Percentiles rank a stretch among this genome's conserved stretches.
These are phyloP conservation scores for Colletotrichum sp. DNA, from an alignment of 2,329 filamentous ascomycete species.

Conservation along the genomic window DNA sequence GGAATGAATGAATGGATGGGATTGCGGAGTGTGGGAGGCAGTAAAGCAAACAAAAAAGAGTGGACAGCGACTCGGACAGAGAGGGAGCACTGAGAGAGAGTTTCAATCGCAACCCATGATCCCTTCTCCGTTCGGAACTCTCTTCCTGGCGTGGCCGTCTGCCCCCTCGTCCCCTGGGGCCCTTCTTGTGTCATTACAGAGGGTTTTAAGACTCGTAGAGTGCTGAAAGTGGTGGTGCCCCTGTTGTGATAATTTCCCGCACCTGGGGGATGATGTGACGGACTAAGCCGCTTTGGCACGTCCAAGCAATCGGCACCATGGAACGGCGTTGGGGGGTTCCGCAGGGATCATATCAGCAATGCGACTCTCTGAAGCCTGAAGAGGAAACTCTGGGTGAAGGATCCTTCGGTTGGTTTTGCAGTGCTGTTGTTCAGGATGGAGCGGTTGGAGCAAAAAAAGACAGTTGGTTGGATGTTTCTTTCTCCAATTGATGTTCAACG, in stretches of 20 bases:
- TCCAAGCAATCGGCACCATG: conserved; percentile 17
- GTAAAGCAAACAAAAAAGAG: neutral
- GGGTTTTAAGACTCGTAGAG: neutral
- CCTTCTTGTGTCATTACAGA: conserved; percentile 9
- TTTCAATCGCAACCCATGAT: conserved; percentile 16
- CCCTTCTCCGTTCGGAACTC: neutral
- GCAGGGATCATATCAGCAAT: neutral
- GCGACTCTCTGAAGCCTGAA: neutral
- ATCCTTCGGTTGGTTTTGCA: neutral
- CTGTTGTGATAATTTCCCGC: conserved; percentile 22
- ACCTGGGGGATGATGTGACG: conserved; percentile 15
- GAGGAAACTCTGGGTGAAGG: neutral
- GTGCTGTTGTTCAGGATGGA: neutral
- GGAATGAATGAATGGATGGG: neutral
- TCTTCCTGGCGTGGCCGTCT: neutral
- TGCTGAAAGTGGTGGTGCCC: conserved; percentile 11
- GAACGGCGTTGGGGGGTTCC: neutral
- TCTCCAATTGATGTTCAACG: neutral
- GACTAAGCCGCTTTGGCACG: conserved; percentile 19
- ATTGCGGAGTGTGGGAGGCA: neutral
- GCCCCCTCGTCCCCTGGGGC: neutral
- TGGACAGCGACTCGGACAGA: neutral
- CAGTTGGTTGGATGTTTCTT: neutral
- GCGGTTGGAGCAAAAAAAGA: neutral
- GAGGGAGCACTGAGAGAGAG: neutral